Evolutionary conservation across 1,139 yeast genomes (phyloP).

Genomic region (Candida tetrigidarum): DNA sequence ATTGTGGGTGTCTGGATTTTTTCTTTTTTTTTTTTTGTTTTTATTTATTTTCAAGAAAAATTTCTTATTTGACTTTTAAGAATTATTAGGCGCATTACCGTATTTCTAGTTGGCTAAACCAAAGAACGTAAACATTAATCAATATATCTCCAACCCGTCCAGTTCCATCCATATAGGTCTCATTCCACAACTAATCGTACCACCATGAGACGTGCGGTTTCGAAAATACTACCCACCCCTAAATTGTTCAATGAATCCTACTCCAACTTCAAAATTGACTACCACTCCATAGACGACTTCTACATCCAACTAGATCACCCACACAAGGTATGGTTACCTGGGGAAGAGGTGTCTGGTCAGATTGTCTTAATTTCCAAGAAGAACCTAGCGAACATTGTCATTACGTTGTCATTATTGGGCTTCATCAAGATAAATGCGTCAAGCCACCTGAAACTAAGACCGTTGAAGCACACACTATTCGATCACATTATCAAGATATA

Average conservation of each 20-base stretch:
- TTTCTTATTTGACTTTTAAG: background rate
- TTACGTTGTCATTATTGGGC: slow-evolving; percentile 59
- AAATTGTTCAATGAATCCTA: slow-evolving; percentile 11
- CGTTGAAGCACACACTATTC: slow-evolving; percentile 57
- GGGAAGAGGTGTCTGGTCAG: slow-evolving; percentile 70
- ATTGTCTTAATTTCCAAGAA: slow-evolving; percentile 58
- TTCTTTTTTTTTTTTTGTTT: background rate
- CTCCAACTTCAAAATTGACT: slow-evolving; percentile 40
- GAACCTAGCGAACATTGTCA: slow-evolving; percentile 56
- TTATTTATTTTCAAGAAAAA: background rate
- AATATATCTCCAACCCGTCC: too few relatives aligned
- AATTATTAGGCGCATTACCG: too few relatives aligned
- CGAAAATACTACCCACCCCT: slow-evolving; percentile 40
- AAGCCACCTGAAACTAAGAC: slow-evolving; percentile 55
- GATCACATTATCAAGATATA: slow-evolving; percentile 70
- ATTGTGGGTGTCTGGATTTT: background rate
- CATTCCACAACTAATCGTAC: too few relatives aligned
- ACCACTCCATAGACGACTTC: slow-evolving; percentile 60
- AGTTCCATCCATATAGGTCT: too few relatives aligned
- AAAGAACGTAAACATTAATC: too few relatives aligned
- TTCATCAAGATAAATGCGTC: slow-evolving; percentile 57
- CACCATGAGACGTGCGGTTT: slow-evolving; percentile 47
- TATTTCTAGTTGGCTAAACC: too few relatives aligned
- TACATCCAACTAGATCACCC: slow-evolving; percentile 74
- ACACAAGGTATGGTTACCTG: slow-evolving; percentile 69